phyloP scores from a whole-genome alignment of 495 filamentous ascomycete genomes.

The Diplogelasinospora grovesii region DNA sequence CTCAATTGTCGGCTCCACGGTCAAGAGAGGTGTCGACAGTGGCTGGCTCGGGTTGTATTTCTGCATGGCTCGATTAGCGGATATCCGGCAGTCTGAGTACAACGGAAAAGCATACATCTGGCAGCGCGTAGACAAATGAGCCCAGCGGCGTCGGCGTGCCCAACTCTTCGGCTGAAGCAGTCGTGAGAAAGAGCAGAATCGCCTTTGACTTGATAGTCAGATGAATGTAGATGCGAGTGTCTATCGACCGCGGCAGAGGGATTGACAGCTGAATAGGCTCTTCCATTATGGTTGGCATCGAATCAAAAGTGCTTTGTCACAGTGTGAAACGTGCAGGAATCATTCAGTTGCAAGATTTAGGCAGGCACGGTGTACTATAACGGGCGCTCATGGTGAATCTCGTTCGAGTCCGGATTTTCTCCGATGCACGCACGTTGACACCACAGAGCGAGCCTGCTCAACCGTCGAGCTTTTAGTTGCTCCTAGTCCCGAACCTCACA shows the following conservation, averaged over 20 bases:
- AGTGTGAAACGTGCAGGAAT: no score
- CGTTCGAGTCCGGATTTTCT: no score
- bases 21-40: constrained; percentile 74
- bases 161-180: constrained; percentile 54
- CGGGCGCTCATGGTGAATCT: no score
- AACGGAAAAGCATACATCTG: constrained; percentile 55
- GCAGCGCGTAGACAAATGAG: constrained; percentile 89
- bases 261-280: constrained; percentile 62
- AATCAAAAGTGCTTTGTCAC: no score
- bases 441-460: no score
- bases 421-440: constrained; percentile 6
- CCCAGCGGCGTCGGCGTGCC: constrained; percentile 51
- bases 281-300: constrained; percentile 18
- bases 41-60: constrained; percentile 51
- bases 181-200: constrained; percentile 69
- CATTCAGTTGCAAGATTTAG: no score
- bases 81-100: constrained; percentile 6
- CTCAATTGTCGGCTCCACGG: constrained; percentile 66
- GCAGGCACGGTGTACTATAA: background rate
- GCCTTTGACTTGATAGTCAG: constrained; percentile 62
- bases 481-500: no score
- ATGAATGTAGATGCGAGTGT: constrained; percentile 74
- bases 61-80: no score
- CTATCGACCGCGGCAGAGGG: constrained; percentile 64
- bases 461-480: no score